phyloP scores from a whole-genome alignment of 2,329 filamentous ascomycete species.

The Botrytis byssoidea region DNA sequence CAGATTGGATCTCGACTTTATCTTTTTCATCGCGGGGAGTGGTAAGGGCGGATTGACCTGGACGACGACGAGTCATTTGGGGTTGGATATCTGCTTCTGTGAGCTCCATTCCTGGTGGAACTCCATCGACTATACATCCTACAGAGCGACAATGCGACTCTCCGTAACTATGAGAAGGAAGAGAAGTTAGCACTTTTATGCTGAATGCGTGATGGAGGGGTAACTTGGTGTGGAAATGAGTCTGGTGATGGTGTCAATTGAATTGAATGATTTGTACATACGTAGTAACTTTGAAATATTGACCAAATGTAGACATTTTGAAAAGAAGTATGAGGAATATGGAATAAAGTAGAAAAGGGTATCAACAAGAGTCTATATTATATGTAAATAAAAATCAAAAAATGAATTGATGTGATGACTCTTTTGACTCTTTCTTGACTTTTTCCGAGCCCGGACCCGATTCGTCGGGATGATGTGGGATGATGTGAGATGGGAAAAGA shows the following conservation, averaged over 20 bases:
- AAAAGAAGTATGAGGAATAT: neutral
- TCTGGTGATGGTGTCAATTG: neutral
- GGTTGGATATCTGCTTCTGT: conserved; percentile 88
- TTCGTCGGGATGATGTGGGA: conserved; percentile 14
- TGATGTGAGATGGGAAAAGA: conserved; percentile 1
- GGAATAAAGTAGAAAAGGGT: conserved; percentile 7
- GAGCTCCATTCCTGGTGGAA: conserved; percentile 82
- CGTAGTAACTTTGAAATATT: conserved; percentile 80
- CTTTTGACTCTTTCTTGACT: conserved; percentile 28
- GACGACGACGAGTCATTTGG: conserved; percentile 85
- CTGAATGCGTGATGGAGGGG: neutral
- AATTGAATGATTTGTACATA: conserved; percentile 29
- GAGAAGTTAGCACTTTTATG: conserved; percentile 18
- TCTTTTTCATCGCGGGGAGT: conserved; percentile 94
- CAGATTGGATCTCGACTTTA: conserved; percentile 85
- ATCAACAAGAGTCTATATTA: neutral
- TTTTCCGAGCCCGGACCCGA: conserved; percentile 28
- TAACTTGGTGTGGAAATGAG: neutral
- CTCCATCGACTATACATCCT: conserved; percentile 92
- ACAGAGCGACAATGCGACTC: conserved; percentile 91
- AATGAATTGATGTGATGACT: conserved; percentile 27
- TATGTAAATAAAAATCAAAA: neutral
- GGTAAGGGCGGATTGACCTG: conserved; percentile 85
- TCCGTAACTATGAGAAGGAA: conserved; percentile 52
- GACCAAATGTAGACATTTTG: conserved; percentile 82